These are phyloP conservation scores for Pseudogymnoascus sp. DNA, from an alignment of 2,329 filamentous ascomycete genomes.

Conservation along the genomic window DNA sequence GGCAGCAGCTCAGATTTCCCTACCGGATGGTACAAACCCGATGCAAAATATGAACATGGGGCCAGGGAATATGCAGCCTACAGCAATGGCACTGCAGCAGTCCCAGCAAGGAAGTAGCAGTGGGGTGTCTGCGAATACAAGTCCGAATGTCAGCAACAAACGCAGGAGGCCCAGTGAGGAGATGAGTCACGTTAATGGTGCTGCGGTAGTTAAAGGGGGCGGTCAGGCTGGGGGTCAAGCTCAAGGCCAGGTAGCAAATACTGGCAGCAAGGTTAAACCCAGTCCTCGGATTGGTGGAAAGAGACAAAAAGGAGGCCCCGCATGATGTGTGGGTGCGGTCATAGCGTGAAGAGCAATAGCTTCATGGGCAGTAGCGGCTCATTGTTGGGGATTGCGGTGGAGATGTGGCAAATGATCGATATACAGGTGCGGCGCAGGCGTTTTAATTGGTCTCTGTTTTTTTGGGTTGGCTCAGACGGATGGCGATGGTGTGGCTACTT, in stretches of 20 bases:
- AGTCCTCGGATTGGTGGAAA: constrained; percentile 32
- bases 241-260: background rate
- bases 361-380: background rate
- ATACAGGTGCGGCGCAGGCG: constrained; percentile 4
- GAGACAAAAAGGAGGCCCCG: constrained; percentile 28
- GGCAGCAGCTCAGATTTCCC: constrained; percentile 48
- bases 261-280: constrained; percentile 27
- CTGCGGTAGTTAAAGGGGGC: constrained; percentile 18
- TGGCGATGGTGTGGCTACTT: constrained; percentile 8
- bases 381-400: background rate
- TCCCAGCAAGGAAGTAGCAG: constrained; percentile 61
- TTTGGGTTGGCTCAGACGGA: constrained; percentile 4
- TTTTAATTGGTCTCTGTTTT: constrained; percentile 5
- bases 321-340: constrained; percentile 12
- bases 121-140: constrained; percentile 57
- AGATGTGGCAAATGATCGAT: constrained; percentile 1
- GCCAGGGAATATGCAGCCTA: constrained; percentile 53
- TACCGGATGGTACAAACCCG: constrained; percentile 47
- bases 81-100: constrained; percentile 57
- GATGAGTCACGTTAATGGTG: constrained; percentile 25
- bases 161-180: constrained; percentile 32
- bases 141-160: constrained; percentile 31
- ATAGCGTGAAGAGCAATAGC: background rate
- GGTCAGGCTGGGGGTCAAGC: constrained; percentile 20
- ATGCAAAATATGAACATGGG: constrained; percentile 50